Conservation (phyloP, 108 stramenopile species). For the Heterococcus sp. region DNA sequence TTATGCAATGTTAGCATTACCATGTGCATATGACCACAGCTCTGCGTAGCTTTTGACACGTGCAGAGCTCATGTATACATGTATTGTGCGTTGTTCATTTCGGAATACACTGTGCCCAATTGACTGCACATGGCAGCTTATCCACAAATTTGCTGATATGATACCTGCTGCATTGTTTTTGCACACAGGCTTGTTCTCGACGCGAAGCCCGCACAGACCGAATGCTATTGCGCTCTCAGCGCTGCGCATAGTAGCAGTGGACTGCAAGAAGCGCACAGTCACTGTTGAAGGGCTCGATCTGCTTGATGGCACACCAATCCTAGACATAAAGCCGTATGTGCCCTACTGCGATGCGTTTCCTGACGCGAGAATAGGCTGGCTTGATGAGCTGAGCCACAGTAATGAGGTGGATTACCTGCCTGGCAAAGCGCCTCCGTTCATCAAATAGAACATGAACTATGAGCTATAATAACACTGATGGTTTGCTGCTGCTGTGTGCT, state of each 20-base stretch:
- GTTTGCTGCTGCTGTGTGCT: too few species aligned
- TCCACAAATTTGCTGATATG: background rate
- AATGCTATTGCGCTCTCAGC: slow-evolving; percentile 47
- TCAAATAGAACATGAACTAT: background rate
- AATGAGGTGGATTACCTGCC: slow-evolving; percentile 12
- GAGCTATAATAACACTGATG: background rate
- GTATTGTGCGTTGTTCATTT: too few species aligned
- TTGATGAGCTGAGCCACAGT: slow-evolving; percentile 38
- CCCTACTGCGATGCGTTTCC: slow-evolving; percentile 53
- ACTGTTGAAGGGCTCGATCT: slow-evolving; percentile 50
- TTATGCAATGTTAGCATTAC: too few species aligned
- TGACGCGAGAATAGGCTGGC: slow-evolving; percentile 47
- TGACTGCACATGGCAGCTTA: too few species aligned
- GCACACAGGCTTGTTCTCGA: slow-evolving; percentile 46
- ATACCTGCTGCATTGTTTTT: background rate
- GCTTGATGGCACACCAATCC: slow-evolving; percentile 50
- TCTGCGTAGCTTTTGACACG: too few species aligned
- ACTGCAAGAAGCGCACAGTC: slow-evolving; percentile 29
- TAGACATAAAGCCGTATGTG: slow-evolving; percentile 52
- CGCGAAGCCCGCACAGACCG: slow-evolving; percentile 48
- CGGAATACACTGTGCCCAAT: too few species aligned
- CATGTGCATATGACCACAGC: too few species aligned
- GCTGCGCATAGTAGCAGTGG: slow-evolving; percentile 22
- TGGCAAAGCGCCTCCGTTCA: background rate
- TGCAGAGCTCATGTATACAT: too few species aligned